Evolutionary conservation across 2,329 filamentous ascomycete species (phyloP).

Genomic region (Lachnellula suecica): DNA sequence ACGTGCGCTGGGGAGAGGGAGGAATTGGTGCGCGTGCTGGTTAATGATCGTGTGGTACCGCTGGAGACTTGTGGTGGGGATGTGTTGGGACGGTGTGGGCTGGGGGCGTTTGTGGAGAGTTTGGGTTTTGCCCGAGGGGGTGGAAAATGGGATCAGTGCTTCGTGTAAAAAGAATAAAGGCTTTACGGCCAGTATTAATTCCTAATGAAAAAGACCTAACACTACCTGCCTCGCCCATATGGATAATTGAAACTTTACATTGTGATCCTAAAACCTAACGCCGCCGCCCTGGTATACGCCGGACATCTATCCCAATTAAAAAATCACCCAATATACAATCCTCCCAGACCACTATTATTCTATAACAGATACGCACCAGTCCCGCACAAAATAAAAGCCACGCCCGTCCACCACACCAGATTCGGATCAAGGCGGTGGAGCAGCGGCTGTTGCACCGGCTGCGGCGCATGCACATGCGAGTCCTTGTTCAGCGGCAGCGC

Average conservation of each 20-base stretch:
- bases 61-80: conserved; percentile 71
- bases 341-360: neutral
- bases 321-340: conserved; percentile 20
- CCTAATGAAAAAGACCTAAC: too few relatives aligned
- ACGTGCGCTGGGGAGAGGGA: conserved; percentile 57
- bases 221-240: too few relatives aligned
- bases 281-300: conserved; percentile 16
- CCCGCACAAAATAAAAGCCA: conserved; percentile 34
- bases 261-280: neutral
- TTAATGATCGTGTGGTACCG: conserved; percentile 81
- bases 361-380: conserved; percentile 34
- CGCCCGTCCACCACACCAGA: conserved; percentile 33
- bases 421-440: conserved; percentile 27
- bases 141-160: conserved; percentile 73
- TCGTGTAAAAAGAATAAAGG: conserved; percentile 25
- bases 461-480: conserved; percentile 8
- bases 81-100: conserved; percentile 65
- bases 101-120: conserved; percentile 71
- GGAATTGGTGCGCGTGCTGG: conserved; percentile 74
- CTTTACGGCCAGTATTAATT: too few relatives aligned
- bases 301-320: conserved; percentile 11
- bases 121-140: conserved; percentile 71
- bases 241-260: too few relatives aligned
- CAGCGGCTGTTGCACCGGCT: conserved; percentile 22
- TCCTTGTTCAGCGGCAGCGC: conserved; percentile 30